These are phyloP conservation scores for Chrysanthemum seticuspe DNA, from an alignment of 129 eudicot species.

Conservation along the genomic window DNA sequence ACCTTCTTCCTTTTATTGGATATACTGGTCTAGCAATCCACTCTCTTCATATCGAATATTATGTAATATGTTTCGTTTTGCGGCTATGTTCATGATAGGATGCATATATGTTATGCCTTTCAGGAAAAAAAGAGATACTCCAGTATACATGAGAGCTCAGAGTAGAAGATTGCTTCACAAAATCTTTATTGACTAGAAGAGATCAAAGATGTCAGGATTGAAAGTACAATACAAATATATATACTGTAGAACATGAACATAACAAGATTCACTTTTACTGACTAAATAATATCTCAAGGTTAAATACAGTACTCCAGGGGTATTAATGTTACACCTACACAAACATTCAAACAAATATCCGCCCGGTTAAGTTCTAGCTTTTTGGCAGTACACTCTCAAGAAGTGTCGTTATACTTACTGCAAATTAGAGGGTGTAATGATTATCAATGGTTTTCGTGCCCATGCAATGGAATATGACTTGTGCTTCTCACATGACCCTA, in stretches of 20 bases:
- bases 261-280: background rate
- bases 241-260: conserved; percentile 10
- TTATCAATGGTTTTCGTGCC: conserved; percentile 30
- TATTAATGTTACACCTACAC: background rate
- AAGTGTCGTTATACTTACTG: conserved; percentile 23
- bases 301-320: background rate
- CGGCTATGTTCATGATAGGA: too few species aligned
- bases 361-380: background rate
- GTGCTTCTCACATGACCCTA: conserved; percentile 30
- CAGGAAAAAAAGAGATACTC: too few species aligned
- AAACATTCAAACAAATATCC: too few species aligned
- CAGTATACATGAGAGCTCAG: background rate
- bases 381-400: conserved; percentile 23
- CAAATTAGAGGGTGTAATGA: conserved; percentile 17
- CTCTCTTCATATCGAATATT: too few species aligned
- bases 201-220: background rate
- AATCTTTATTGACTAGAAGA: background rate
- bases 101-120: too few species aligned
- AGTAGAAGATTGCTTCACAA: too few species aligned
- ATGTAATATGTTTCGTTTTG: too few species aligned
- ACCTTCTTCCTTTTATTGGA: too few species aligned
- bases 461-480: conserved; percentile 32
- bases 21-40: too few species aligned
- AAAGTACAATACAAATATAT: conserved; percentile 14
- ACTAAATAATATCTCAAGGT: conserved; percentile 3